A percentile compares a stretch with the other conserved stretches of the same genome.
Evolutionary conservation across 106 monocot species (phyloP).

Genomic region (Dendrobium officinale): DNA sequence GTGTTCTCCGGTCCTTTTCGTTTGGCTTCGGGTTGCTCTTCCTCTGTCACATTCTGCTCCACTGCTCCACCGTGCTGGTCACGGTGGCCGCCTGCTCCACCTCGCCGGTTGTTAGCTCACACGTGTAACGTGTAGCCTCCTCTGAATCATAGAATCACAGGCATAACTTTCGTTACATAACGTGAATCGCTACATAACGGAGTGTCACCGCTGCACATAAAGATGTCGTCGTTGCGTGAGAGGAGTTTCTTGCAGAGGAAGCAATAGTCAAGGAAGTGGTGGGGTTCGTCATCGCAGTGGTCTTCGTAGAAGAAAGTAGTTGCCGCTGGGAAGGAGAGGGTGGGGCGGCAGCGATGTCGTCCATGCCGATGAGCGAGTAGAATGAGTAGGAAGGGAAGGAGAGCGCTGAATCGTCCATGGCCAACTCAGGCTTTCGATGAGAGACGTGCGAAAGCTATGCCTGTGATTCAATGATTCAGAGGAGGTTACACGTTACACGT

Average conservation of each 20-base stretch:
- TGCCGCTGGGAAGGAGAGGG: not conserved
- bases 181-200: no score
- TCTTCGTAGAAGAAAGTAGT: constrained; percentile 27
- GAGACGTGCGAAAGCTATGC: no score
- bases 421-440: not conserved
- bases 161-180: no score
- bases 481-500: not conserved
- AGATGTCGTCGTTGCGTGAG: constrained; percentile 56
- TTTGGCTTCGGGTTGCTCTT: no score
- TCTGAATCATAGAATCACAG: no score
- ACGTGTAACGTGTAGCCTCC: no score
- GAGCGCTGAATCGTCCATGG: not conserved
- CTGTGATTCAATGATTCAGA: not conserved
- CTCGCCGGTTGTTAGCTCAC: no score
- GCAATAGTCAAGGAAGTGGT: constrained; percentile 68
- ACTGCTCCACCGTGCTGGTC: no score
- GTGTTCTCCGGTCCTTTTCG: no score
- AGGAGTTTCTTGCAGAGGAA: constrained; percentile 62
- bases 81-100: no score
- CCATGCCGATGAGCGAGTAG: not conserved
- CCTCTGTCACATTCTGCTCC: no score
- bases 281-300: constrained; percentile 15
- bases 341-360: not conserved
- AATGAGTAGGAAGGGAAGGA: not conserved
- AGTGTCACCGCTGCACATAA: constrained; percentile 56